Conservation (phyloP, 164 flowering plant genomes). For the Tetrastigma voinierianum region DNA sequence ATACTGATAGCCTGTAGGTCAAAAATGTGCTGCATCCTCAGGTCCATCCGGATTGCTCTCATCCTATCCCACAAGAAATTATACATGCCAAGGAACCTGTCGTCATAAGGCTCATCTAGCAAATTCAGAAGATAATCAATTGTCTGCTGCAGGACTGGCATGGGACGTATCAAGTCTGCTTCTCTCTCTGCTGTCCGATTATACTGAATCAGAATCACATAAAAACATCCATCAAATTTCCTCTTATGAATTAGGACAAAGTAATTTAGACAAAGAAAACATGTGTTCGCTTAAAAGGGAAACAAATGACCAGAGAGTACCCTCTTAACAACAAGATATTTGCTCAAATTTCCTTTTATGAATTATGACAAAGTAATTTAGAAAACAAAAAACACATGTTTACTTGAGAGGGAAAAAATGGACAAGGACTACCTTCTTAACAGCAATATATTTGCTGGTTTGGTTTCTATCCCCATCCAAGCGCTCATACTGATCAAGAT, state of each 20-base stretch:
- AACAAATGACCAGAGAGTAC: not conserved
- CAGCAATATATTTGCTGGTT: constrained; percentile 72
- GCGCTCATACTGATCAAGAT: constrained; percentile 90
- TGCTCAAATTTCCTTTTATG: constrained; percentile 17
- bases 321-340: too few relatives aligned
- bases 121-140: constrained; percentile 74
- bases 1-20: constrained; percentile 63
- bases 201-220: constrained; percentile 56
- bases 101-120: constrained; percentile 81
- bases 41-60: constrained; percentile 95
- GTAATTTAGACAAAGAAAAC: not conserved
- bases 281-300: not conserved
- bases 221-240: constrained; percentile 23
- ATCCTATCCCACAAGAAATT: constrained; percentile 99
- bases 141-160: constrained; percentile 90
- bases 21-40: constrained; percentile 94
- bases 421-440: constrained; percentile 70
- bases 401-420: not conserved
- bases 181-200: constrained; percentile 95
- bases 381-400: too few relatives aligned
- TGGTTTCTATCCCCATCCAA: constrained; percentile 93
- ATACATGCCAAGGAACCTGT: constrained; percentile 73
- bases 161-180: constrained; percentile 80
- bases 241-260: constrained; percentile 1
- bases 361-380: not conserved